Evolutionary conservation across 2,329 filamentous ascomycete genomes (phyloP), one percentile per base, ranked within the genome.

Genomic region (Venturia effusa): DNA sequence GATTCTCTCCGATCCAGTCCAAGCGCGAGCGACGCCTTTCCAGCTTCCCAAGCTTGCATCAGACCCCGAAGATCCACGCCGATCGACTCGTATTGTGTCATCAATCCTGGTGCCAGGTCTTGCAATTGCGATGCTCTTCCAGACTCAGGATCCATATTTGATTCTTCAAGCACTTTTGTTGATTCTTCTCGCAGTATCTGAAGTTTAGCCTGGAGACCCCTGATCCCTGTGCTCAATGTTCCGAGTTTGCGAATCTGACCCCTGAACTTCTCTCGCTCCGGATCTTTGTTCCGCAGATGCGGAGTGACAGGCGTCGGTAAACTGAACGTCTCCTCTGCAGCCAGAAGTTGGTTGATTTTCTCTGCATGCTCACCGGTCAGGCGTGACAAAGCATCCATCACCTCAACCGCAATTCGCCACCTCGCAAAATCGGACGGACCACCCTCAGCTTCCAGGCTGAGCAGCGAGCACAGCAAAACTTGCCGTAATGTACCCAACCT

Each of bases 81-180:
- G 67, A 99, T 95, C 4, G 92, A 93, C 64, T 99, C 94, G 74
- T 97, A 99, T 71, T 97, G 94, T 27, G 86, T 78, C 81, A 96
- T 87, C 45, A 97, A 81, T 67, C 86, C 87, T 0, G 87, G 83
- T 0, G 89, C 90, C 19, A 96, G 82, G 68, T 96, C 89, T 4
- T 85, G 84, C 5, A 80, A 73, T 66, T 90, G 84, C 7, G 65
- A 62, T 30, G 34, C 39, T 10, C 51, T 30, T 17, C 48, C 24
- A 15, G 32, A 27, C 19, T 57, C 51, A 17, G 30, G 30, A 15
- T 48, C 30, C 24, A 34, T 13, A 51, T 74, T 73, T 4, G 51
- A 57, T 22, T 79, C 77, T 70, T 96, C 89, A 34, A 96, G 76
- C 54, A 86, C 86, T 66, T 84, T 84, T 71, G 90, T 90, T 0